Conservation (phyloP, 352 stramenopile species). For the Phytophthora palmivora region DNA sequence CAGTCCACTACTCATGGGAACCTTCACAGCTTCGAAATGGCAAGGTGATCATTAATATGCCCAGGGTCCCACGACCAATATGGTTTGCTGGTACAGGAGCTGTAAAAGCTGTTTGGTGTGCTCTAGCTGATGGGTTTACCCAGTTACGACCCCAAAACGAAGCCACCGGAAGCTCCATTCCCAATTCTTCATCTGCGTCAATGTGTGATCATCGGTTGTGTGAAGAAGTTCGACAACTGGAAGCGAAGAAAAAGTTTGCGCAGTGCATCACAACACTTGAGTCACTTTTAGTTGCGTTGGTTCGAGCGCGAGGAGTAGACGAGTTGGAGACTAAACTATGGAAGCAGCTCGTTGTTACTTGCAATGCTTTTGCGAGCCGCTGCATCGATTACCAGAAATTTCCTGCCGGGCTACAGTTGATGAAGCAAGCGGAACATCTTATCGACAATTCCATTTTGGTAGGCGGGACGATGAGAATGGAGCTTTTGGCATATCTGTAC, state of each 20-base stretch:
- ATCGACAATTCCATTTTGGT: constrained; percentile 83
- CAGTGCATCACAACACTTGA: constrained; percentile 86
- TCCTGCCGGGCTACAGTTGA: constrained; percentile 77
- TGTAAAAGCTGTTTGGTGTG: constrained; percentile 86
- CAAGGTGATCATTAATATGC: constrained; percentile 84
- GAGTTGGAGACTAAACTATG: constrained; percentile 81
- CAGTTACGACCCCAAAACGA: constrained; percentile 14
- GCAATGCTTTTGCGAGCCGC: constrained; percentile 88
- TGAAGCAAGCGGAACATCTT: constrained; percentile 81
- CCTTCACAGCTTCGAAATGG: constrained; percentile 66
- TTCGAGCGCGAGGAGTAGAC: constrained; percentile 60
- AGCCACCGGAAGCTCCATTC: neutral
- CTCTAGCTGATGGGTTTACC: constrained; percentile 62
- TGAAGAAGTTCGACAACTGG: constrained; percentile 79
- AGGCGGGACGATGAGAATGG: constrained; percentile 48
- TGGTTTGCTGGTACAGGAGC: constrained; percentile 87
- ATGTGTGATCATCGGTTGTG: constrained; percentile 74
- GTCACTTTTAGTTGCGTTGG: constrained; percentile 71
- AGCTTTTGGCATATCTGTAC: constrained; percentile 85
- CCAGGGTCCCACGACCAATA: constrained; percentile 78
- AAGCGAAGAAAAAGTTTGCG: constrained; percentile 80
- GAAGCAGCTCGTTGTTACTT: constrained; percentile 92
- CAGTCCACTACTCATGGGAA: constrained; percentile 74
- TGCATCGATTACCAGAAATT: constrained; percentile 88
- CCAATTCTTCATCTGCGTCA: constrained; percentile 3